Evolutionary conservation across 495 filamentous ascomycete genomes (phyloP), one percentile per base, ranked within the genome.

Genomic region (Xylaria sp.): DNA sequence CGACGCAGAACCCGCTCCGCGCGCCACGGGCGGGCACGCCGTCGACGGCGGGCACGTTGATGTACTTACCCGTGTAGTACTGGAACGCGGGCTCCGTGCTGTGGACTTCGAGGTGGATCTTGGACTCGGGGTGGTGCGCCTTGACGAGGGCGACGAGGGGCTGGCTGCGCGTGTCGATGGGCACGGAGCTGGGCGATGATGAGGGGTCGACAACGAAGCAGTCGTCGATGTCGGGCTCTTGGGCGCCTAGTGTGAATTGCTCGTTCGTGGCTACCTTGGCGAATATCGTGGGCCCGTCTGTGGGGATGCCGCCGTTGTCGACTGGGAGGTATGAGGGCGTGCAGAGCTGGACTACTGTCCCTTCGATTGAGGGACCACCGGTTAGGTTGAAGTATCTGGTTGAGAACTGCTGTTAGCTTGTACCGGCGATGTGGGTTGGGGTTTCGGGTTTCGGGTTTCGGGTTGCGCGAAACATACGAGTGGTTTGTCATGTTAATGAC

Each of bases 81-180:
- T 97, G 95, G 87, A 97, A 98, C 0, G 95, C 93, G 1, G 96
- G 96, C 81, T 98, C 95, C 0, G 94, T 98, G 82, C 91, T 94
- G 74, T 88, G 82, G 11, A 97, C 90, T 73, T 97, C 92, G 26
- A 98, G 88, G 75, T 97, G 90, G 71, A 97, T 83, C 57, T 88
- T 88, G 24, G 90, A 89, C 6, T 82, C 83, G 7, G 92, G 88
- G 75, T 97, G 92, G 78, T 85, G 87, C 69, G 95, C 91, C 24
- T 83, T 83, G 44, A 90, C 91, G 5, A 92, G 87, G 7, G 83
- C 88, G 33, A 85, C 83, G 15, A 97, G 82, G 0, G 92, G 88
- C 70, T 80, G 78, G 7, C 71, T 63, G 61, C 95, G 91, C 0
- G 95, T 97, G 77, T 99, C 95, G 64, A 95, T 82, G 0, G 91